Evolutionary conservation across 805 yeast species (phyloP).

Genomic region (Wickerhamiella cacticola): DNA sequence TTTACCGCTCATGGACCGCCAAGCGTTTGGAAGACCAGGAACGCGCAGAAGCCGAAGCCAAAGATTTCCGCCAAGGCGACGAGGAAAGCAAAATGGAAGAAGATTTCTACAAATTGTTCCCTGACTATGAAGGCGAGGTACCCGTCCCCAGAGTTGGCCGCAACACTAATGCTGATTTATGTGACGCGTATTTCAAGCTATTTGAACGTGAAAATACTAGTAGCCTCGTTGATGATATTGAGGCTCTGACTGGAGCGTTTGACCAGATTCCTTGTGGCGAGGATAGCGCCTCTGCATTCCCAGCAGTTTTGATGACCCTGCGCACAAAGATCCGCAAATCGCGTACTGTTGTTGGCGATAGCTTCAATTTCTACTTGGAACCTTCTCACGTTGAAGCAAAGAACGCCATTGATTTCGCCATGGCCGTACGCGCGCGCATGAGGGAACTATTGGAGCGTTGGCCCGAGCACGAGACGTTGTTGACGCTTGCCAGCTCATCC

Average conservation of each 20-base stretch:
- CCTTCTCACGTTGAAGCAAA: conserved; percentile 48
- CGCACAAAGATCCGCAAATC: conserved; percentile 9
- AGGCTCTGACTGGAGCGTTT: background rate
- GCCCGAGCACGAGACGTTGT: conserved; percentile 93
- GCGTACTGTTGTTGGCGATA: conserved; percentile 25
- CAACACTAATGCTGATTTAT: conserved; percentile 16
- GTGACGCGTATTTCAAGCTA: background rate
- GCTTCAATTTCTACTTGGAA: conserved; percentile 54
- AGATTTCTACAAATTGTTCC: conserved; percentile 74
- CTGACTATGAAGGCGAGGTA: conserved; percentile 66
- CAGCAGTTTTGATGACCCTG: conserved; percentile 17
- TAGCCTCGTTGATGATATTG: background rate
- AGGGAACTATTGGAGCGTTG: conserved; percentile 46
- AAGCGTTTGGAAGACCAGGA: conserved; percentile 36
- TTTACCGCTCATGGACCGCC: conserved; percentile 74
- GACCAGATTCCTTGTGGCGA: background rate
- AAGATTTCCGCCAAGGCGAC: conserved; percentile 35
- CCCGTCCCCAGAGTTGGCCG: conserved; percentile 25
- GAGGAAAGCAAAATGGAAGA: conserved; percentile 47
- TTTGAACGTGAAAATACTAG: background rate
- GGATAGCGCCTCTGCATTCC: conserved; percentile 10
- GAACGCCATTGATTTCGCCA: conserved; percentile 41
- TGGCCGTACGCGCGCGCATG: conserved; percentile 37
- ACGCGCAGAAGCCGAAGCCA: conserved; percentile 4
- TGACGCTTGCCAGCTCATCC: conserved; percentile 50